Base-by-base conservation (phyloP, 2,329 filamentous ascomycete species). In the Alternaria viburni region DNA sequence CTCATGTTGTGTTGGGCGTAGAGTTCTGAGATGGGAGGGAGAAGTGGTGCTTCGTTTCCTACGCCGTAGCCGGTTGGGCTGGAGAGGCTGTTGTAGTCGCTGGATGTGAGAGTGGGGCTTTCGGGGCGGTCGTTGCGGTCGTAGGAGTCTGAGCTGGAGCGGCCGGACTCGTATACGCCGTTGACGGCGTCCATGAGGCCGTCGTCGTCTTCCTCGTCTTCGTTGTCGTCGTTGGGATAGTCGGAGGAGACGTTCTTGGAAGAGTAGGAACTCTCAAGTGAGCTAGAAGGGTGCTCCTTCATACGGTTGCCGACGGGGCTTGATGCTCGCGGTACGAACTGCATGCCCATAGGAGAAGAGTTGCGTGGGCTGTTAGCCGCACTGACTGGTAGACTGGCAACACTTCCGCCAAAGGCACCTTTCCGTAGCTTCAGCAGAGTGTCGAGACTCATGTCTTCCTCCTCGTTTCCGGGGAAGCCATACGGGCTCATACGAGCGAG, bases 391-490 rank as follows among this genome's bases (percentile, higher is more conserved):
- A 77, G 80, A 71, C 92, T 95, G 1, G 86, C 89, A 72, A 93
- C 91, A 61, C 92, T 96, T 5, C 91, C 91, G 23, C 93, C 93
- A 87, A 92, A 97, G 0, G 93, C 90, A 54, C 87, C 89, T 11
- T 88, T 90, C 4, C 93, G 88, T 45, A 96, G 80, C 65, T 89
- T 90, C 80, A 93, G 84, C 15, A 97, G 83, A 1, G 91, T 87
- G 51, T 89, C 89, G 8, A 96, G 81, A 23, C 87, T 91, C 87
- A 96, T 91, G 62, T 93, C 90, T 57, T 93, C 82, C 11, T 86
- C 88, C 6, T 79, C 80, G 2, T 59, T 30, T 13, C 83, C 86
- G 83, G 64, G 74, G 68, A 84, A 86, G 83, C 86, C 85, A 85
- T 87, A 82, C 2, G 85, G 80, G 57, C 82, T 85, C 57, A 88